Evolutionary conservation across 805 yeast species (phyloP), one percentile per base, ranked within the genome.

Genomic region (Cyberlindnera lachancei): DNA sequence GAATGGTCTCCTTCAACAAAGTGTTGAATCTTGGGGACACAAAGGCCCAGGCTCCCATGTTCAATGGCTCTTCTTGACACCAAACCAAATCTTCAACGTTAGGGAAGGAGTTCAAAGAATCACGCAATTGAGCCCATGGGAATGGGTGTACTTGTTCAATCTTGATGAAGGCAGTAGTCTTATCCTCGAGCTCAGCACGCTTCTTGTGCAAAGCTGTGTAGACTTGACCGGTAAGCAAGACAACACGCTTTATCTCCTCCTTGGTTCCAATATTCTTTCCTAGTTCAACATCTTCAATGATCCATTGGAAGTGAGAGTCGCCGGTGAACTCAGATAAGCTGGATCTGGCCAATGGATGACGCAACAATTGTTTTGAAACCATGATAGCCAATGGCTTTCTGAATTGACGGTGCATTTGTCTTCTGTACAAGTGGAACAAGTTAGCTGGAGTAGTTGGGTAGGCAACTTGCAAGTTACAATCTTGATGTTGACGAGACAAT

Each of bases 381-480:
- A 90, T 74, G 43, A 85, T 55, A 34, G 76, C 68, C 66, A 92
- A 71, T 37, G 98, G 92, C 62, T 82, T 81, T 70, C 98, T 81
- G 73, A 92, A 92, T 68, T 90, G 96, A 66, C 98, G 85, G 66
- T 90, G 97, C 87, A 87, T 88, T 73, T 92, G 98, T 71, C 99
- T 83, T 74, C 99, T 84, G 61, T 90, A 66, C 55, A 88, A 68
- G 61, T 92, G 99, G 94, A 92, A 92, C 59, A 87, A 59, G 60
- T 87, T 88, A 30, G 96, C 85, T 41, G 98, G 98, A 11, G 97
- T 92, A 21, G 97, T 83, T 64, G 98, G 97, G 68, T 92, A 92
- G 14, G 88, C 96, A 57, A 92, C 75, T 68, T 94, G 98, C 80
- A 88, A 80, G 71, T 92, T 92, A 72, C 94, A 79, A 59, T 92